Conservation (phyloP, 2,329 filamentous ascomycete genomes). For the Pseudocercospora vitis region DNA sequence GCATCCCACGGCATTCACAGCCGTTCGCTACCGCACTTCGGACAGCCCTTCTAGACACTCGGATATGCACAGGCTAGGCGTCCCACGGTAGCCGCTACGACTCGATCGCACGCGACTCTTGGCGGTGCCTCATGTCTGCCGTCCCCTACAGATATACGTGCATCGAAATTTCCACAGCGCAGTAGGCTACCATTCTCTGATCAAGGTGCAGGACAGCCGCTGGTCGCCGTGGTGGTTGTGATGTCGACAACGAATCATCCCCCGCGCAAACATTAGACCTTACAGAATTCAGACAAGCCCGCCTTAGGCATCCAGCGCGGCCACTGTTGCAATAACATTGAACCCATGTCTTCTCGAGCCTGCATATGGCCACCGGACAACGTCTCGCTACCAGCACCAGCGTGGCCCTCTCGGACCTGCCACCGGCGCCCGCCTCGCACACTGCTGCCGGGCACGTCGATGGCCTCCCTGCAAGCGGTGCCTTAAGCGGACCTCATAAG, state of each 20-base stretch:
- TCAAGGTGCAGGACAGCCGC: not conserved
- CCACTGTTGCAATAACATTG: not conserved
- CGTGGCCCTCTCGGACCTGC: not conserved
- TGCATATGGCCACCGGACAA: slow-evolving; percentile 1
- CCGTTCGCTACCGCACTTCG: not conserved
- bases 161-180: slow-evolving; percentile 3
- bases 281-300: not conserved
- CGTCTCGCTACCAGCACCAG: slow-evolving; percentile 3
- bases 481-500: not conserved
- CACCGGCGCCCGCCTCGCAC: not conserved
- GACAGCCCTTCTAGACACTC: not conserved
- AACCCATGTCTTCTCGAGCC: not conserved
- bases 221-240: not conserved
- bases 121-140: not conserved
- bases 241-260: not conserved
- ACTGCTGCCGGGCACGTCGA: not conserved
- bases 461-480: not conserved
- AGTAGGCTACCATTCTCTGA: not conserved
- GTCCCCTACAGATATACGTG: not conserved
- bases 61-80: not conserved
- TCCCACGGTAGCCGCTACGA: not conserved
- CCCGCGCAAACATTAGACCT: not conserved
- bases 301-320: not conserved
- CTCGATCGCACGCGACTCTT: not conserved
- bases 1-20: not conserved